phyloP scores from a whole-genome alignment of 2,329 filamentous ascomycete genomes.

The Diaporthe citri region DNA sequence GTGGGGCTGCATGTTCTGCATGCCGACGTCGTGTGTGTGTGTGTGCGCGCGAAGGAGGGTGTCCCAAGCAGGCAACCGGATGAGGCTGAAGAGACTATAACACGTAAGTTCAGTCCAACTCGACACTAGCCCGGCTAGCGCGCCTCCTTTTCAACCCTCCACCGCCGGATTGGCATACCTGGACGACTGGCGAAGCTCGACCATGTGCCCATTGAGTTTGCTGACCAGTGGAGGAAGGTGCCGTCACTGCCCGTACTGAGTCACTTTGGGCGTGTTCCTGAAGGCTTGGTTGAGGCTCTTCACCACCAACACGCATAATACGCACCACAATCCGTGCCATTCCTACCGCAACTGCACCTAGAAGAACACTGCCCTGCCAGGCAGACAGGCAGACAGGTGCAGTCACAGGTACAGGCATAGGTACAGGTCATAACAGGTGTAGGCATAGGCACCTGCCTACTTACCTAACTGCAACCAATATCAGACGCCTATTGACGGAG shows the following conservation, averaged over 20 bases:
- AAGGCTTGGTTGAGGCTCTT: constrained; percentile 6
- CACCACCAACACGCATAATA: not conserved
- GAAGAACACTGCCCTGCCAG: not conserved
- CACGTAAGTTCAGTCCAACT: constrained; percentile 27
- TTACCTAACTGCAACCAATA: not conserved
- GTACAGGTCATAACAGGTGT: not conserved
- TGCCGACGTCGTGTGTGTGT: constrained; percentile 8
- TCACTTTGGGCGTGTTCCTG: constrained; percentile 17
- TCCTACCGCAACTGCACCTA: not conserved
- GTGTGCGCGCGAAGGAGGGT: constrained; percentile 1
- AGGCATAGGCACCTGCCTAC: not conserved
- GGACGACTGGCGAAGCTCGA: constrained; percentile 21
- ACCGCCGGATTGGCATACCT: constrained; percentile 6
- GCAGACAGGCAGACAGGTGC: constrained; percentile 10
- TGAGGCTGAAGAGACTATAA: constrained; percentile 25
- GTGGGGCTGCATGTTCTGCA: constrained; percentile 30
- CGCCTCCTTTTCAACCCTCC: constrained; percentile 15
- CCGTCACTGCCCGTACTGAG: constrained; percentile 12
- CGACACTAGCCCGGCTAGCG: constrained; percentile 16
- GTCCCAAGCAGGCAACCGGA: constrained; percentile 24
- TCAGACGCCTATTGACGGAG: not conserved
- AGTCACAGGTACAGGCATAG: not conserved
- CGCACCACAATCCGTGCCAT: constrained; percentile 1
- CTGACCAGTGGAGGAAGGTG: constrained; percentile 14
- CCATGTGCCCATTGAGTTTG: constrained; percentile 11